phyloP scores from a whole-genome alignment of 305 asterid species.

The Plantago coronopus region DNA sequence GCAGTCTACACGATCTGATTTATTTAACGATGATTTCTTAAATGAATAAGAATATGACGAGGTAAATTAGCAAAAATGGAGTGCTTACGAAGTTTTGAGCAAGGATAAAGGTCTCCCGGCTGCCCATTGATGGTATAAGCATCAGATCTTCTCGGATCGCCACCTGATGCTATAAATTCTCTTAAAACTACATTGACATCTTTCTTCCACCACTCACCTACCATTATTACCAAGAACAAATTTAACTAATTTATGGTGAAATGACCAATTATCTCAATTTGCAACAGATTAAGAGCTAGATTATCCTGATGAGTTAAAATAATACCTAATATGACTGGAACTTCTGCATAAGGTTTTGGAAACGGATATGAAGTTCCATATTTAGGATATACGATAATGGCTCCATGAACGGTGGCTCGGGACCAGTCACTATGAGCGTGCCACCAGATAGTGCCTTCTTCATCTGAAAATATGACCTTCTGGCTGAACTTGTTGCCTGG shows the following conservation, averaged over 20 bases:
- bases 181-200: no score
- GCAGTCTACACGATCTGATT: no score
- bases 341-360: slow-evolving; percentile 33
- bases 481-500: slow-evolving; percentile 36
- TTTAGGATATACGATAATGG: slow-evolving; percentile 34
- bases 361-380: slow-evolving; percentile 28
- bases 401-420: slow-evolving; percentile 46
- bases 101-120: slow-evolving; percentile 45
- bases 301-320: no score
- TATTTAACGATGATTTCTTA: no score
- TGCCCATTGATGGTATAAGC: slow-evolving; percentile 48
- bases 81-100: slow-evolving; percentile 40
- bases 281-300: no score
- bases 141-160: slow-evolving; percentile 42
- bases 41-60: no score
- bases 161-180: no score
- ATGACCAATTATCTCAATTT: no score
- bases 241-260: no score
- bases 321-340: no score
- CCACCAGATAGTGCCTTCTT: slow-evolving; percentile 53
- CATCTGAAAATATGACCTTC: slow-evolving; percentile 26
- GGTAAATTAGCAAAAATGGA: no score
- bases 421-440: slow-evolving; percentile 54
- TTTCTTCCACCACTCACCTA: slow-evolving; percentile 49
- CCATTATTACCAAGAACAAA: not conserved